Conservation (phyloP, 352 stramenopile genomes). For the Pythium dissimile region DNA sequence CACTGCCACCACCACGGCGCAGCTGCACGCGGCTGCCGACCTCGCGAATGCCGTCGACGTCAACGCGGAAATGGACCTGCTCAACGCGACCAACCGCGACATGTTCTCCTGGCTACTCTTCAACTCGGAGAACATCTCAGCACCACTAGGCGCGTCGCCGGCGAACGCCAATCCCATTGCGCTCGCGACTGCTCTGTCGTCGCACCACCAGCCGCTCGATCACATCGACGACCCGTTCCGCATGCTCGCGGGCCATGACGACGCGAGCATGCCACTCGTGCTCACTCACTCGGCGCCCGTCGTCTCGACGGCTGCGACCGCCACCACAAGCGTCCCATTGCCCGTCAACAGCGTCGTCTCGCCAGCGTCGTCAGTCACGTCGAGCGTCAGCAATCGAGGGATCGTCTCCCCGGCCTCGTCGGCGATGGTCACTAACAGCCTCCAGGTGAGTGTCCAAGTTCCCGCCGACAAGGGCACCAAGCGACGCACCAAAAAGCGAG, state of each 20-base stretch:
- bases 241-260: slow-evolving; percentile 42
- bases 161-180: slow-evolving; percentile 4
- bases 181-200: slow-evolving; percentile 16
- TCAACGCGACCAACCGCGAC: slow-evolving; percentile 67
- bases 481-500: slow-evolving; percentile 55
- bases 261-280: slow-evolving; percentile 34
- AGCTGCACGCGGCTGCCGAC: slow-evolving; percentile 20
- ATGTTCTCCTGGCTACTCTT: slow-evolving; percentile 86
- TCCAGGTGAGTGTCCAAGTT: slow-evolving; percentile 15
- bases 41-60: slow-evolving; percentile 26
- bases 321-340: slow-evolving; percentile 9
- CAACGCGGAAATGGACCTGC: slow-evolving; percentile 57
- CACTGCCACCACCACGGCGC: slow-evolving; percentile 6
- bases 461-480: slow-evolving; percentile 22
- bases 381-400: not conserved
- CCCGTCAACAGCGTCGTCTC: not conserved
- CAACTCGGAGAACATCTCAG: slow-evolving; percentile 83
- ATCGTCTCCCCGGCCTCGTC: slow-evolving; percentile 18
- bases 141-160: slow-evolving; percentile 15
- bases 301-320: slow-evolving; percentile 7
- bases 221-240: slow-evolving; percentile 58
- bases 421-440: slow-evolving; percentile 2
- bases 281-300: slow-evolving; percentile 21
- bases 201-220: slow-evolving; percentile 28
- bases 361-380: slow-evolving; percentile 8